Evolutionary conservation across 2,329 filamentous ascomycete species (phyloP).

Genomic region (Aureobasidium pullulans): DNA sequence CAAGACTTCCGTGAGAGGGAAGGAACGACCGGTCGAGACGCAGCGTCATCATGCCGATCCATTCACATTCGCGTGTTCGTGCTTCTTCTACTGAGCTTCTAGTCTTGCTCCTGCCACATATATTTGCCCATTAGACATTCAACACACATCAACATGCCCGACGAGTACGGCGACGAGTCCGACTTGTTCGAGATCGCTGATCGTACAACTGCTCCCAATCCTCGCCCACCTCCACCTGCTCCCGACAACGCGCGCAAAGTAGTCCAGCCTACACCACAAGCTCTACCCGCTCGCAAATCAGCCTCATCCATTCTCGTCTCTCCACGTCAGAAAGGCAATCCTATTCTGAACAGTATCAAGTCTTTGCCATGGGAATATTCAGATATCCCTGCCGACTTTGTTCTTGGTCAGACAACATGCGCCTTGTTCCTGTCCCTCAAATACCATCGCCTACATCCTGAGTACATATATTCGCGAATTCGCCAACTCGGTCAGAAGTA

Average conservation of each 20-base stretch:
- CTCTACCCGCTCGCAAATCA: conserved; percentile 57
- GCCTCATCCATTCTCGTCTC: conserved; percentile 83
- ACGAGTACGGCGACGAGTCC: conserved; percentile 40
- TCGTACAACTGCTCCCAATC: conserved; percentile 30
- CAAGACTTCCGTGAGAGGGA: too few species aligned
- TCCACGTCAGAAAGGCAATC: conserved; percentile 89
- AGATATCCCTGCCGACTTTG: conserved; percentile 92
- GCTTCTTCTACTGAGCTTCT: not conserved
- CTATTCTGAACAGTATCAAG: conserved; percentile 74
- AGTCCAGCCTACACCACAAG: conserved; percentile 83
- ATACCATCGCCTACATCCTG: conserved; percentile 93
- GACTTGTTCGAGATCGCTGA: conserved; percentile 28
- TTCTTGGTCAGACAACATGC: conserved; percentile 78
- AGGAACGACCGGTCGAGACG: not conserved
- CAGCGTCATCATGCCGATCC: not conserved
- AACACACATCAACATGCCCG: conserved; percentile 31
- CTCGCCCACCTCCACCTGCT: conserved; percentile 4
- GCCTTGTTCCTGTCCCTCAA: conserved; percentile 90
- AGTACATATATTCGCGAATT: conserved; percentile 95
- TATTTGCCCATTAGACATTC: not conserved
- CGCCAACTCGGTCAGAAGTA: conserved; percentile 78
- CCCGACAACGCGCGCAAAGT: conserved; percentile 41
- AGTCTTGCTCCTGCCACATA: not conserved
- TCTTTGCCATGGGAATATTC: conserved; percentile 92
- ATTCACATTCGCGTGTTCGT: not conserved